A percentile compares a stretch with the other conserved stretches of the same genome.
These are phyloP conservation scores for Geotrichum candidum DNA, from an alignment of 1,139 yeast genomes.

Conservation along the genomic window DNA sequence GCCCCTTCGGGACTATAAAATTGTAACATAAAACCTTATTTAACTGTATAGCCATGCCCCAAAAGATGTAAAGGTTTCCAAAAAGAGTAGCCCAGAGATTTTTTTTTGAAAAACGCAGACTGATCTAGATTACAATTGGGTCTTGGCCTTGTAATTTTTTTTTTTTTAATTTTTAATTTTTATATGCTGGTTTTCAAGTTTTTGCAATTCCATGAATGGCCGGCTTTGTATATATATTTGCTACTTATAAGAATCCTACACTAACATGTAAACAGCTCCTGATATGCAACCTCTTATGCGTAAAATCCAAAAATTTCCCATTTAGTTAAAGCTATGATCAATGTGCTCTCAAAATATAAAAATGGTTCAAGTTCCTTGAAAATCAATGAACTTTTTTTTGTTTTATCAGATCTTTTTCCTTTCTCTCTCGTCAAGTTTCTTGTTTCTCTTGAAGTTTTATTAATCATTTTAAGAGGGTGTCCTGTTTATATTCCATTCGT, in stretches of 20 bases:
- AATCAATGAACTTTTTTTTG: background rate
- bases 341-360: background rate
- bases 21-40: background rate
- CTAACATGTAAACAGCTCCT: background rate
- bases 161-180: background rate
- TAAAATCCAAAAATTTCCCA: background rate
- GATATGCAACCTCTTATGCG: background rate
- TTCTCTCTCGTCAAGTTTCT: background rate
- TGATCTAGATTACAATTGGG: background rate
- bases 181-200: background rate
- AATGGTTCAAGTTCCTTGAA: background rate
- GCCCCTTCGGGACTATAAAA: background rate
- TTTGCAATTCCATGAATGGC: background rate
- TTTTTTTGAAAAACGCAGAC: background rate
- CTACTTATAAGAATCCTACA: background rate
- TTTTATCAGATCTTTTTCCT: background rate
- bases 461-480: background rate
- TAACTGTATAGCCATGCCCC: background rate
- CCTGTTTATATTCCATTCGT: background rate
- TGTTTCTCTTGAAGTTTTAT: background rate
- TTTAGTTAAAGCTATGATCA: background rate
- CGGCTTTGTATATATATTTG: background rate
- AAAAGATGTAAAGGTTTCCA: background rate
- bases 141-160: background rate
- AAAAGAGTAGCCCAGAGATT: background rate